These are phyloP conservation scores for Lagenaria siceraria DNA, from an alignment of 306 rosid species.

Conservation along the genomic window DNA sequence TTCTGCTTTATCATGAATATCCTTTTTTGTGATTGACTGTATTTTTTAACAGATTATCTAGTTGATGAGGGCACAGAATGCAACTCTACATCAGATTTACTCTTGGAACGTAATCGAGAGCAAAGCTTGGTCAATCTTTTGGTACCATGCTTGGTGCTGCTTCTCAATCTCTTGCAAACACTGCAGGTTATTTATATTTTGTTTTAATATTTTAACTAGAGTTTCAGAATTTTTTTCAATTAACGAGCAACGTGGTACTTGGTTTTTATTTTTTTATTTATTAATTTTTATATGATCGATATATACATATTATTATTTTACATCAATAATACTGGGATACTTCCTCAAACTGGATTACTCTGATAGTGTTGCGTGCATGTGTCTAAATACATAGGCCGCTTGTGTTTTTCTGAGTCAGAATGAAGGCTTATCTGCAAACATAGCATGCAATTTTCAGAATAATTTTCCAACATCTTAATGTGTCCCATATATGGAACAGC, in stretches of 20 bases:
- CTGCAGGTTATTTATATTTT: slow-evolving; percentile 52
- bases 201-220: background rate
- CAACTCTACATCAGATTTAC: slow-evolving; percentile 84
- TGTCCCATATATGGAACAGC: background rate
- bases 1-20: background rate
- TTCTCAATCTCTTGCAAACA: slow-evolving; percentile 66
- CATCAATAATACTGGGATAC: background rate
- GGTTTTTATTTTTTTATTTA: background rate
- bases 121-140: slow-evolving; percentile 78
- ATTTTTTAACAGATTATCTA: slow-evolving; percentile 65
- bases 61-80: slow-evolving; percentile 98
- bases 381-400: background rate
- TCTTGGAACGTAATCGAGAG: slow-evolving; percentile 81
- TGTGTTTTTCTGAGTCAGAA: background rate
- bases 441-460: background rate
- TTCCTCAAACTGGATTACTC: background rate
- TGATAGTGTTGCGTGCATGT: background rate
- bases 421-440: background rate
- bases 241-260: background rate
- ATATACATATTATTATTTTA: background rate
- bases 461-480: background rate
- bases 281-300: background rate
- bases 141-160: slow-evolving; percentile 68
- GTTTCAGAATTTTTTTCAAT: background rate
- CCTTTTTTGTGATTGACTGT: slow-evolving; percentile 1